Evolutionary conservation across 2,329 filamentous ascomycete species (phyloP).

Genomic region (Lizonia empirigonia): DNA sequence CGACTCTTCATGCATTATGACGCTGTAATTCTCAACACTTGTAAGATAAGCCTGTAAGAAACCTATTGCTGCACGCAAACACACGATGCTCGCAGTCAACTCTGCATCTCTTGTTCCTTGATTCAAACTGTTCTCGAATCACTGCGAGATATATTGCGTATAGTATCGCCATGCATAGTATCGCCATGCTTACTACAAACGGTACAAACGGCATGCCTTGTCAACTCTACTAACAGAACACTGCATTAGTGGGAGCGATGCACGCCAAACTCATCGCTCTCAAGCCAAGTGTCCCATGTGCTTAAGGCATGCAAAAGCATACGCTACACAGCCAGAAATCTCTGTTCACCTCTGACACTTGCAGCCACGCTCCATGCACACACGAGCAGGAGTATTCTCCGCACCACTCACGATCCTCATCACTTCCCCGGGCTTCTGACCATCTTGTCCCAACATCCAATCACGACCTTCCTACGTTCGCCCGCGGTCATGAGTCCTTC

Average conservation of each 20-base stretch:
- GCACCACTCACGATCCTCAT: slow-evolving; percentile 3
- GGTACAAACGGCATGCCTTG: background rate
- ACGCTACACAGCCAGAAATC: background rate
- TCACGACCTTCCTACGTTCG: background rate
- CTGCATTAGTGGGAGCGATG: background rate
- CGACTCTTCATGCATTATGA: slow-evolving; percentile 17
- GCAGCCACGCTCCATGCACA: background rate
- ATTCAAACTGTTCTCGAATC: background rate
- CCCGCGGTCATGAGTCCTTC: background rate
- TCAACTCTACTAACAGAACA: background rate
- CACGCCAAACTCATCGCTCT: background rate
- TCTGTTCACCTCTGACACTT: background rate
- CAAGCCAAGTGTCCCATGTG: background rate
- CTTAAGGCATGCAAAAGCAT: background rate
- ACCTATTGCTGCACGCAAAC: background rate
- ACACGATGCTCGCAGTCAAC: background rate
- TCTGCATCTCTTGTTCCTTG: background rate
- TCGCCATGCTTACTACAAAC: background rate
- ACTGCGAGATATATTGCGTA: background rate
- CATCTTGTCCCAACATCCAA: background rate
- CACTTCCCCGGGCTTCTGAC: background rate
- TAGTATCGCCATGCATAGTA: background rate
- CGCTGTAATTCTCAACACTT: slow-evolving; percentile 8
- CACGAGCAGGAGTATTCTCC: slow-evolving; percentile 7
- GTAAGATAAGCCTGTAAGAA: slow-evolving; percentile 19